Percentiles rank a stretch among this genome's conserved stretches.
Evolutionary conservation across 305 asterid species (phyloP).

Genomic region (Rubia peregrina): DNA sequence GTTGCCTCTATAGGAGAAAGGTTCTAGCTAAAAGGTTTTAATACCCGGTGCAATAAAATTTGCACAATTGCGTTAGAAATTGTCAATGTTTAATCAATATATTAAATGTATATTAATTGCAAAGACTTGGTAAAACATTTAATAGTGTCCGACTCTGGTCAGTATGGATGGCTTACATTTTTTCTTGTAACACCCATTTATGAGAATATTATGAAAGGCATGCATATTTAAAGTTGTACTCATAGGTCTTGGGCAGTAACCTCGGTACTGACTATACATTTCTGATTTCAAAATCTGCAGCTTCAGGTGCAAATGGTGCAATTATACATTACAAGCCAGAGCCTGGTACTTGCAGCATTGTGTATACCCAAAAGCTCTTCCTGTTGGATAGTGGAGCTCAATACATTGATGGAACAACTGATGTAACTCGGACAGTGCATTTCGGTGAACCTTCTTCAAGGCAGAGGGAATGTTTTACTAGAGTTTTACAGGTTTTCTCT

Average conservation of each 20-base stretch:
- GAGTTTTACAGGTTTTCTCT: conserved; percentile 76
- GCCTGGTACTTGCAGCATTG: conserved; percentile 60
- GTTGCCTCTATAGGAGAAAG: neutral
- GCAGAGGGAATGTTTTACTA: conserved; percentile 84
- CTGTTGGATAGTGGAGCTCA: conserved; percentile 96
- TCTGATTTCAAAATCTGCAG: conserved; percentile 28
- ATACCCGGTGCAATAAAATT: neutral
- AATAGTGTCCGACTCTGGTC: neutral
- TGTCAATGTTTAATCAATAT: neutral
- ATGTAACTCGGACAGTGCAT: conserved; percentile 90
- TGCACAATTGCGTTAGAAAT: neutral
- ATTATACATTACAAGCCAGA: conserved; percentile 92
- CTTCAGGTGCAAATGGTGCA: conserved; percentile 97
- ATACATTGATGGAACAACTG: conserved; percentile 94
- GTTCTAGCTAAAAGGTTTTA: neutral
- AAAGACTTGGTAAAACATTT: neutral
- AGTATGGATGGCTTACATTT: neutral
- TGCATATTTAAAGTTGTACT: neutral
- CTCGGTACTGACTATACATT: neutral
- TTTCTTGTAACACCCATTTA: neutral
- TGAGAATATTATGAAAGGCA: neutral
- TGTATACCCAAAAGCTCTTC: conserved; percentile 75
- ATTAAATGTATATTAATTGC: neutral
- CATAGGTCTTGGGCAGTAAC: neutral
- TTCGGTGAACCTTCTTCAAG: conserved; percentile 83